Base-by-base conservation (phyloP, 257 asterid genomes). In the Cynanchum wilfordii region DNA sequence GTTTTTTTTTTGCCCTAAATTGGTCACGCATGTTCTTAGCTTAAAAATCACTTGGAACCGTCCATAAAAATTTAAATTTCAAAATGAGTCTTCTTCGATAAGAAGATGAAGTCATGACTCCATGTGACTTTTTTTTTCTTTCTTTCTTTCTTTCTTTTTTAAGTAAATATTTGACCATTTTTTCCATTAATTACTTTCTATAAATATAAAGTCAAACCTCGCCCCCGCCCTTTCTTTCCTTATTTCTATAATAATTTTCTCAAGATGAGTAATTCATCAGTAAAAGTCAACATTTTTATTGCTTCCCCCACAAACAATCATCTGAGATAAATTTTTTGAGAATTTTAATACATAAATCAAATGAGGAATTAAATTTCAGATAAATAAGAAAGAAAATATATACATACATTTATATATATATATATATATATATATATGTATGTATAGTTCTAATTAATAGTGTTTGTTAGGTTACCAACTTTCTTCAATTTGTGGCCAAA, bases 1-100 rank as follows among this genome's bases (percentile, higher is more conserved):
- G 12, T 47, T 9, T 7, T 9, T 11, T 47, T 47, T 47, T 10
- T 10, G 17, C 10, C 22, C 59, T 9, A 54, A 54, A 42, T 42
- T 7, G 10, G 20, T 69, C 45, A 33, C 68, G 52, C 75, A 71
- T 65, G 49, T 75, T 79, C 76, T 73, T 75, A 69, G 79, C 77
- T 75, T 78, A 69, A 72, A 66, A 68, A 57, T 70, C 71, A 69
- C 76, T 75, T 71, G 79, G 76, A 33, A 66, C 81, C 79, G 77
- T 22, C 79, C 80, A 44, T 70, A 63, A 38, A 33, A 51, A 13
- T 73, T 25, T 50, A 2, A 12, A 17, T 51, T 50, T 50, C 33
- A 52, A 42, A 42, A 6, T 52, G 50, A 25, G 19, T 20, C 38
- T 12, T 50, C 17, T 19, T n/a, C n/a, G n/a, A n/a, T n/a, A n/a